Percentiles rank a stretch among this genome's conserved stretches.
Conservation (phyloP, 805 yeast species). For the Wickerhamomyces hampshirensis region DNA sequence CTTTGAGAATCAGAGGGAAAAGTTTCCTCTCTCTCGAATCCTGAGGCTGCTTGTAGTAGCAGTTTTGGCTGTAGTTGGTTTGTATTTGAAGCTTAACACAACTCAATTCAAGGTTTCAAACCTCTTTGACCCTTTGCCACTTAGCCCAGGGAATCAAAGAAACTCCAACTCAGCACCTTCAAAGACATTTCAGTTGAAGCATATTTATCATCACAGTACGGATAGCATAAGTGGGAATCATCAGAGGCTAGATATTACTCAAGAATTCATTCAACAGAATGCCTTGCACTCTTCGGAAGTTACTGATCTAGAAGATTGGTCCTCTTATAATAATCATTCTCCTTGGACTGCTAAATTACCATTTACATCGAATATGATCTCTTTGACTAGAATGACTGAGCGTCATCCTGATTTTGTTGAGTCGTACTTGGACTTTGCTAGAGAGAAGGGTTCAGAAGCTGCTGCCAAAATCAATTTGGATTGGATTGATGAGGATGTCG, state of each 20-base stretch:
- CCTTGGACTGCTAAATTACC: constrained; percentile 37
- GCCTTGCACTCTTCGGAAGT: constrained; percentile 5
- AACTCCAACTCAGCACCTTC: neutral
- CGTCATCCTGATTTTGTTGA: constrained; percentile 62
- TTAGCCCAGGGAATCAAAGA: neutral
- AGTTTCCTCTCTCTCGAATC: no score
- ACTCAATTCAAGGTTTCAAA: neutral
- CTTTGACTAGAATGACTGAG: constrained; percentile 35
- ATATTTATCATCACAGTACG: constrained; percentile 59
- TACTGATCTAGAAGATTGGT: constrained; percentile 10
- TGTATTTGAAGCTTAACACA: neutral
- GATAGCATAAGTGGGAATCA: constrained; percentile 39
- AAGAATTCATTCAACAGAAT: constrained; percentile 27
- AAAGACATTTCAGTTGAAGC: constrained; percentile 37
- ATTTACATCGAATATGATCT: constrained; percentile 17
- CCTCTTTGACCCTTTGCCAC: constrained; percentile 1
- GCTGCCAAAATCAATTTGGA: constrained; percentile 44
- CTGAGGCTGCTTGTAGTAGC: no score
- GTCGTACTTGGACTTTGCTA: constrained; percentile 56
- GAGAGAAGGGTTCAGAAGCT: constrained; percentile 27
- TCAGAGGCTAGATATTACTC: constrained; percentile 47
- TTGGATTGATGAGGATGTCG: constrained; percentile 55
- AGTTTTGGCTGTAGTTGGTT: neutral
- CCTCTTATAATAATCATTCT: constrained; percentile 25
- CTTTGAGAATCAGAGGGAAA: neutral